Evolutionary conservation across 2,329 filamentous ascomycete genomes (phyloP), one percentile per base, ranked within the genome.

Genomic region (Ceratocystis albifundus): DNA sequence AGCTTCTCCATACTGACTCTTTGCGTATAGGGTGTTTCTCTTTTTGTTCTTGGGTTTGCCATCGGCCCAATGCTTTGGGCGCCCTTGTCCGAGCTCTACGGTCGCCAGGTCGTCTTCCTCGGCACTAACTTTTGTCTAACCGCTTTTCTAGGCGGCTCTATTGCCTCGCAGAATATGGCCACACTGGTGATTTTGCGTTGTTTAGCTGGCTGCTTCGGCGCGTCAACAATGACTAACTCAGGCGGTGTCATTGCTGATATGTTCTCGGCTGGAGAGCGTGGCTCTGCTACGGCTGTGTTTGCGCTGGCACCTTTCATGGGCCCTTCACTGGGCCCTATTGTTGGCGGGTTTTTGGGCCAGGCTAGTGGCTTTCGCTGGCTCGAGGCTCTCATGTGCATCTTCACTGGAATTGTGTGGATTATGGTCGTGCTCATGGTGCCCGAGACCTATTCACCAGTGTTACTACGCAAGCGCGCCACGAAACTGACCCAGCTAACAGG

Each of bases 101-200:
- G 83, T 2, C 78, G 83, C 6, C 80, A 87, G 71, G 73, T 80
- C 50, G 77, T 88, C 20, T 86, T 87, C 72, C 79, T 83, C 70
- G 74, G 78, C 65, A 85, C 83, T 3, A 86, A 85, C 70, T 74
- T 79, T 65, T 77, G 78, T 12, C 78, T 88, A 67, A 81, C 82
- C 1, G 80, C 79, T 0, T 88, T 89, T 72, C 86, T 83, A 70
- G 83, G 80, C 25, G 85, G 79, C 3, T 79, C 78, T 20, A 81
- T 83, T 1, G 85, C 80, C 7, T 76, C 81, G 0, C 75, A 82
- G 66, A 84, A 81, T 70, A 83, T 86, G 68, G 76, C 76, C 61
- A 81, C 82, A 0, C 76, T 90, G 1, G 75, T 89, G 41, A 79
- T 88, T n/a, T 77, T 88, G 48, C 82, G 87, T n/a, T 89, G 89